These are phyloP conservation scores for Colletotrichum brevisporum DNA, from an alignment of 2,329 filamentous ascomycete genomes.

Conservation along the genomic window DNA sequence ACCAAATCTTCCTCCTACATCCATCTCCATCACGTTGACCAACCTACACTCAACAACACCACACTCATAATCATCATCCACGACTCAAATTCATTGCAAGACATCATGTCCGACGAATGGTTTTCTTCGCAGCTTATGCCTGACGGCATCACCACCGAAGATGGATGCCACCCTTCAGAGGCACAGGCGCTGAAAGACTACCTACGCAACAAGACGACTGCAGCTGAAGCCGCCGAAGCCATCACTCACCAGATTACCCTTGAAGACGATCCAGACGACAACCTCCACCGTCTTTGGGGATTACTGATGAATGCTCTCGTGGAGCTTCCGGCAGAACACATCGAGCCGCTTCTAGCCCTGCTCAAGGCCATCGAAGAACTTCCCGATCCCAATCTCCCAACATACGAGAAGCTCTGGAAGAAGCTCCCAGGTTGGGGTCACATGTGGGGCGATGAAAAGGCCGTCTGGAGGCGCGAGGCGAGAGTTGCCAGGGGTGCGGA, in stretches of 20 bases:
- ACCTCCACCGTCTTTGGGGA: not conserved
- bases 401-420: not conserved
- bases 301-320: not conserved
- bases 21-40: not conserved
- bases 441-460: not conserved
- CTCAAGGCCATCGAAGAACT: not conserved
- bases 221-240: not conserved
- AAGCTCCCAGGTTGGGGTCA: not conserved
- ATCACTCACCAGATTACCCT: not conserved
- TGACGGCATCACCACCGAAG: not conserved
- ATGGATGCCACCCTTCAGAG: not conserved
- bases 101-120: not conserved
- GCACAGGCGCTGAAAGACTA: slow-evolving; percentile 12
- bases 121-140: slow-evolving; percentile 3
- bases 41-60: not conserved
- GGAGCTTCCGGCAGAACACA: not conserved
- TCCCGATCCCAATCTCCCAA: not conserved
- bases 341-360: not conserved
- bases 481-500: accelerated
- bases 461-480: slow-evolving; percentile 8
- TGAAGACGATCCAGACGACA: not conserved
- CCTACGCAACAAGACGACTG: slow-evolving; percentile 6
- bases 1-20: not conserved
- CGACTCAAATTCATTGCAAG: not conserved
- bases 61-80: accelerated